Conservation (phyloP, 176 grass and related monocot species). For the Bothriochloa decipiens region DNA sequence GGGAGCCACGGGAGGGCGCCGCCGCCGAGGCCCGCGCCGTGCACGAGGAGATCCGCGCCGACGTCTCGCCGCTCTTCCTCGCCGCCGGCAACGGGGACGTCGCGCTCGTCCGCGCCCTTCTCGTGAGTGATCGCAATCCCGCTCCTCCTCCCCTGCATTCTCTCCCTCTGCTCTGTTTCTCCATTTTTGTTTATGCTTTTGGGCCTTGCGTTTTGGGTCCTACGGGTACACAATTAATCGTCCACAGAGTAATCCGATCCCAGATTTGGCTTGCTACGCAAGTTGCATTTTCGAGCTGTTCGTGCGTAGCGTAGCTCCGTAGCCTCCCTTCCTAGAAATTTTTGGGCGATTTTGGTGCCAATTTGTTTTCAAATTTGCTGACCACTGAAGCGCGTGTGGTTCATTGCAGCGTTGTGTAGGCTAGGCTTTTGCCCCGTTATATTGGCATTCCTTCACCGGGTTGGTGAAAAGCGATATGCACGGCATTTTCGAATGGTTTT, state of each 20-base stretch:
- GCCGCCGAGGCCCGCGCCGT: constrained; percentile 60
- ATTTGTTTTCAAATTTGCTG: background rate
- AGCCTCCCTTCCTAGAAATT: background rate
- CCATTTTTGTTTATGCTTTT: background rate
- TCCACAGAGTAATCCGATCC: background rate
- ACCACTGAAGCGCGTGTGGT: background rate
- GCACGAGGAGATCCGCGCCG: constrained; percentile 89
- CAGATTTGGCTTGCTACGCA: background rate
- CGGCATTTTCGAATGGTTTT: constrained; percentile 40
- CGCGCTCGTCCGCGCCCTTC: constrained; percentile 71
- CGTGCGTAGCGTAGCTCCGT: background rate
- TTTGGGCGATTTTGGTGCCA: background rate
- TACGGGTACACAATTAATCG: background rate
- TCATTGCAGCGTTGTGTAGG: background rate
- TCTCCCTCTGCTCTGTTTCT: constrained; percentile 6
- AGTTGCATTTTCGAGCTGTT: background rate
- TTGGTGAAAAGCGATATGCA: background rate
- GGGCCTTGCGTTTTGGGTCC: background rate
- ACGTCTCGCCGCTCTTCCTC: constrained; percentile 94
- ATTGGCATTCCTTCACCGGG: background rate
- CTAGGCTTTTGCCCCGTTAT: background rate
- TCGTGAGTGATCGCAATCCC: constrained; percentile 52
- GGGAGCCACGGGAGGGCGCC: constrained; percentile 66
- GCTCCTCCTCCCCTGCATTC: background rate
- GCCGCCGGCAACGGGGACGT: constrained; percentile 86